A percentile compares a stretch with the other conserved stretches of the same genome.
phyloP scores from a whole-genome alignment of 2,329 filamentous ascomycete species.

The Huntiella decipiens region DNA sequence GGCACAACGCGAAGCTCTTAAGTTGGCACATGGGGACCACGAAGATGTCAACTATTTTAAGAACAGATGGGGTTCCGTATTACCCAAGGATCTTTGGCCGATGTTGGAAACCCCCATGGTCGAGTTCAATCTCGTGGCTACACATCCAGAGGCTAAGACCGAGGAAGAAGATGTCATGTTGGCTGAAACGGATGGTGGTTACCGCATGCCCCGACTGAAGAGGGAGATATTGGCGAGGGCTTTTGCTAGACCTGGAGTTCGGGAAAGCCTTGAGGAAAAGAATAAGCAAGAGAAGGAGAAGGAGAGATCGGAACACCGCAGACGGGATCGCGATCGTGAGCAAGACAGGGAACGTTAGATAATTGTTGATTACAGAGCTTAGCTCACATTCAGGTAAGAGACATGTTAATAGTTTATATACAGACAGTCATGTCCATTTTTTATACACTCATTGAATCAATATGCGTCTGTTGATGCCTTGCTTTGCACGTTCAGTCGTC shows the following conservation, averaged over 20 bases:
- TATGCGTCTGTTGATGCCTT: no score
- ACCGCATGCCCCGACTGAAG: constrained; percentile 10
- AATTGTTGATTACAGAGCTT: no score
- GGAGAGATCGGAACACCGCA: not conserved
- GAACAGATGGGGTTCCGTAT: constrained; percentile 62
- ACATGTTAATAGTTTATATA: no score
- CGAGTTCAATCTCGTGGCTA: not conserved
- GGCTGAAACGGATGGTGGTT: not conserved
- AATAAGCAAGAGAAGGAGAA: not conserved
- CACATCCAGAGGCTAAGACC: not conserved
- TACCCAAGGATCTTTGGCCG: constrained; percentile 78
- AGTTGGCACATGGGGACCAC: constrained; percentile 54
- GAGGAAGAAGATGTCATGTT: not conserved
- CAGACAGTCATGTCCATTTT: no score
- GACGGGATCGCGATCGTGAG: no score
- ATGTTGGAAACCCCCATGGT: constrained; percentile 16
- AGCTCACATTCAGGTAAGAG: no score
- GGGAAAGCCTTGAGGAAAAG: not conserved
- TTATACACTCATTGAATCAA: no score
- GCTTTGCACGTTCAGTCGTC: no score
- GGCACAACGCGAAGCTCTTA: constrained; percentile 57
- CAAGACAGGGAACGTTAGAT: no score
- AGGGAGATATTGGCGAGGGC: constrained; percentile 1
- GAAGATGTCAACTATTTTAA: constrained; percentile 60
- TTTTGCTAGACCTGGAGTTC: not conserved